These are phyloP conservation scores for Coemansia sp. DNA, from an alignment of 192 early-diverging fungal genomes.

Conservation along the genomic window DNA sequence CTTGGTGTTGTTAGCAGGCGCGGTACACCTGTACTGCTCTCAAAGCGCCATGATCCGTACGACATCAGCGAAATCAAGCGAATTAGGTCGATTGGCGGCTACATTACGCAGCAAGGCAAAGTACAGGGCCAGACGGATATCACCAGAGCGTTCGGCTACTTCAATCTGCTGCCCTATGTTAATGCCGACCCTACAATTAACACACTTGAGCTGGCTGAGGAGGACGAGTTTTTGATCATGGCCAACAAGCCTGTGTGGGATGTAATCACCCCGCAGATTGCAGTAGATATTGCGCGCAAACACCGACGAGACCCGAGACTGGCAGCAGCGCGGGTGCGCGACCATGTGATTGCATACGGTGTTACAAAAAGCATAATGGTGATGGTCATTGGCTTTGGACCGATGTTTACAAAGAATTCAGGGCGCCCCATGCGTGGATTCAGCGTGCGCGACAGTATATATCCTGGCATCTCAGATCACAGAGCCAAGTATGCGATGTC, in stretches of 20 bases:
- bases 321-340: slow-evolving; percentile 78
- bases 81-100: slow-evolving; percentile 78
- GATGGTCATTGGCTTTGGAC: slow-evolving; percentile 85
- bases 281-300: slow-evolving; percentile 82
- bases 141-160: slow-evolving; percentile 85
- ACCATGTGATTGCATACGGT: slow-evolving; percentile 82
- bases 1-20: slow-evolving; percentile 76
- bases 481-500: slow-evolving; percentile 48
- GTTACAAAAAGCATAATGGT: slow-evolving; percentile 79
- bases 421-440: slow-evolving; percentile 54
- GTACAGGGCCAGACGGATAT: slow-evolving; percentile 76
- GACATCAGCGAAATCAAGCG: slow-evolving; percentile 68
- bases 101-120: slow-evolving; percentile 70
- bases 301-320: slow-evolving; percentile 73
- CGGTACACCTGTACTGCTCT: slow-evolving; percentile 66
- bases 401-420: slow-evolving; percentile 66
- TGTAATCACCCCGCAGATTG: slow-evolving; percentile 73
- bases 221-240: slow-evolving; percentile 80
- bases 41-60: slow-evolving; percentile 70
- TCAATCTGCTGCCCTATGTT: slow-evolving; percentile 74
- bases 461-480: slow-evolving; percentile 48
- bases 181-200: slow-evolving; percentile 83
- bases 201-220: slow-evolving; percentile 69
- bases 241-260: slow-evolving; percentile 77
- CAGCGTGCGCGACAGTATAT: slow-evolving; percentile 54